phyloP scores from a whole-genome alignment of 441 rosid species.

The Breynia disticha region DNA sequence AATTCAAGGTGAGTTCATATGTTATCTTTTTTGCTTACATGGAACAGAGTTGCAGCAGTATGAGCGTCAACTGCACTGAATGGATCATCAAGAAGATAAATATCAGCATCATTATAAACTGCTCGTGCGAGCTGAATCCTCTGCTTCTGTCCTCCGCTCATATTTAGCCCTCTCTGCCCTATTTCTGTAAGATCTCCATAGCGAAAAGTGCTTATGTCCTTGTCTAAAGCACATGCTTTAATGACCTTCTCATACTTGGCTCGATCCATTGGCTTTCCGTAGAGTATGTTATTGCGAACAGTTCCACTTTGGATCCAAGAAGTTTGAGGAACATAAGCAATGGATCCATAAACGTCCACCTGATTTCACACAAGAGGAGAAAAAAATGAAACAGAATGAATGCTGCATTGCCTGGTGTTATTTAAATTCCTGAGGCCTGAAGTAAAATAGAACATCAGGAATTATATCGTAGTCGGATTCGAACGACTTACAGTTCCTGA shows the following conservation, averaged over 20 bases:
- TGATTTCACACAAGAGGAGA: conserved; percentile 16
- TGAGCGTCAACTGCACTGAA: conserved; percentile 87
- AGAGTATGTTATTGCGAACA: conserved; percentile 65
- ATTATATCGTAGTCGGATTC: not conserved
- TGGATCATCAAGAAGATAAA: conserved; percentile 81
- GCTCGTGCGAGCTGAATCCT: conserved; percentile 91
- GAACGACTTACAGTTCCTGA: conserved; percentile 60
- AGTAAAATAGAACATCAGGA: too few species aligned
- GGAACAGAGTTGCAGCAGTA: conserved; percentile 66
- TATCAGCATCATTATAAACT: conserved; percentile 65
- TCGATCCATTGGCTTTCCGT: conserved; percentile 62
- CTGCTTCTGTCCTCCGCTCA: conserved; percentile 97
- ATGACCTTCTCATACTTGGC: conserved; percentile 49
- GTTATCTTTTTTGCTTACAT: conserved; percentile 27
- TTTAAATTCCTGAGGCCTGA: too few species aligned
- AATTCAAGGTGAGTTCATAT: too few species aligned
- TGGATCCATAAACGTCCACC: conserved; percentile 50
- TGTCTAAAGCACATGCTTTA: conserved; percentile 63
- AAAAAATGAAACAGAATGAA: not conserved
- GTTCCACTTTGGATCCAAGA: conserved; percentile 96
- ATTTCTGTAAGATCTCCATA: conserved; percentile 88
- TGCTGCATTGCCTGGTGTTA: too few species aligned
- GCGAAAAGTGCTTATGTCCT: conserved; percentile 52
- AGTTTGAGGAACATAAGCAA: conserved; percentile 85
- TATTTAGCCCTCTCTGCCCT: conserved; percentile 84